Conservation (phyloP, 2,329 filamentous ascomycete species). For the Aulographum hederae region DNA sequence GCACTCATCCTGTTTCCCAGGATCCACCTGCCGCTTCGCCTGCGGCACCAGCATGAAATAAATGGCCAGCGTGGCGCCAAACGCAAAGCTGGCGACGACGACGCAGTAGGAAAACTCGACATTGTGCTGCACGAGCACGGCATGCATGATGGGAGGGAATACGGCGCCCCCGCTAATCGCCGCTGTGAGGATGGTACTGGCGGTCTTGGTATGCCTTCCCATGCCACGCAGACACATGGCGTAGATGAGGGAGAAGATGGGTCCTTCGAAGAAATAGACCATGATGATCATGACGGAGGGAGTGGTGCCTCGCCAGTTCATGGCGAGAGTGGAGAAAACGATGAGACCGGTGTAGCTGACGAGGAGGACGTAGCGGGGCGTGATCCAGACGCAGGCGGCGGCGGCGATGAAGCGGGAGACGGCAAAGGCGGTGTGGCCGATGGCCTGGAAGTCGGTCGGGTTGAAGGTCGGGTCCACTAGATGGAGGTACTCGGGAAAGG, state of each 20-base stretch:
- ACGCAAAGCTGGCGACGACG: conserved; percentile 31
- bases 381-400: conserved; percentile 32
- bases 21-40: conserved; percentile 31
- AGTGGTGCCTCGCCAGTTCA: conserved; percentile 26
- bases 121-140: conserved; percentile 18
- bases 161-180: conserved; percentile 35
- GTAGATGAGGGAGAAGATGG: conserved; percentile 40
- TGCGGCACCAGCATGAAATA: conserved; percentile 31
- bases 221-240: conserved; percentile 39
- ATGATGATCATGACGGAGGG: conserved; percentile 26
- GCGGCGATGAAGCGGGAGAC: conserved; percentile 38
- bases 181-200: conserved; percentile 32
- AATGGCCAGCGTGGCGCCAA: conserved; percentile 33
- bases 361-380: conserved; percentile 38
- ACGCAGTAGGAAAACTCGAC: conserved; percentile 33
- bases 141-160: conserved; percentile 36
- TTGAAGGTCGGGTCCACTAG: conserved; percentile 15
- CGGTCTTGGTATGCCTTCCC: conserved; percentile 38
- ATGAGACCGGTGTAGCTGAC: conserved; percentile 34
- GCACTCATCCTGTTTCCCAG: no score
- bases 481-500: conserved; percentile 25
- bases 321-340: conserved; percentile 31
- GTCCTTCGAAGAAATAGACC: conserved; percentile 41
- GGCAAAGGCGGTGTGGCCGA: conserved; percentile 40
- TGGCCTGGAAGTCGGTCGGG: conserved; percentile 24